A percentile compares a stretch with the other conserved stretches of the same genome.
phyloP scores from a whole-genome alignment of 2,329 filamentous ascomycete species.

The Colletotrichum melonis region DNA sequence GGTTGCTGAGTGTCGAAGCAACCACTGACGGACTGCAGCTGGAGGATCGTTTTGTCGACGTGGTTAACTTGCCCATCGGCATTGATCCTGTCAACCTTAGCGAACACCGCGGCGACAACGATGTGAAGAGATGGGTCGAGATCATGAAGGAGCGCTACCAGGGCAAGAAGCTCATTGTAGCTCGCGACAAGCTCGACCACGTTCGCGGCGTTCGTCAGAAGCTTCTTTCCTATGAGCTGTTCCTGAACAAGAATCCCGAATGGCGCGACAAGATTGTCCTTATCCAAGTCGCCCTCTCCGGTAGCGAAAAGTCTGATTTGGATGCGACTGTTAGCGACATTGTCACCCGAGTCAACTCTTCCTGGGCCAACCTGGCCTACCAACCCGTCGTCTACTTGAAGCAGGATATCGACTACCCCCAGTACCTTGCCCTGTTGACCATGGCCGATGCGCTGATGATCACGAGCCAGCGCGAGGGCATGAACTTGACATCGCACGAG shows the following conservation, averaged over 20 bases:
- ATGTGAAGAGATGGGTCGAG: constrained; percentile 82
- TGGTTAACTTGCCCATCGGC: constrained; percentile 86
- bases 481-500: constrained; percentile 97
- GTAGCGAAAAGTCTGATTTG: constrained; percentile 87
- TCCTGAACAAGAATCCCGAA: constrained; percentile 92
- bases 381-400: constrained; percentile 94
- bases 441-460: constrained; percentile 95
- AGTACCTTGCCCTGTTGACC: constrained; percentile 91
- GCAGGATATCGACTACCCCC: constrained; percentile 92
- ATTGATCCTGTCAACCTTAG: constrained; percentile 86
- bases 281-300: constrained; percentile 93
- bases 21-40: constrained; percentile 89
- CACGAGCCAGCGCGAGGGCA: constrained; percentile 93
- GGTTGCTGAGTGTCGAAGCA: constrained; percentile 89
- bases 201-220: constrained; percentile 95
- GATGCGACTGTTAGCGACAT: constrained; percentile 93
- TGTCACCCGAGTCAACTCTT: constrained; percentile 92
- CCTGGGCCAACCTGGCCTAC: constrained; percentile 89
- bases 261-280: constrained; percentile 90
- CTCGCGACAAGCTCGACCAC: constrained; percentile 92
- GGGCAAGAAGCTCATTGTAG: constrained; percentile 91
- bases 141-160: constrained; percentile 86
- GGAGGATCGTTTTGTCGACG: constrained; percentile 93
- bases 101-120: constrained; percentile 75
- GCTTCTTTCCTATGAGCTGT: constrained; percentile 90